A percentile compares a stretch with the other conserved stretches of the same genome.
Evolutionary conservation across 345 rosid genomes (phyloP).

Genomic region (Syzygium oleosum): DNA sequence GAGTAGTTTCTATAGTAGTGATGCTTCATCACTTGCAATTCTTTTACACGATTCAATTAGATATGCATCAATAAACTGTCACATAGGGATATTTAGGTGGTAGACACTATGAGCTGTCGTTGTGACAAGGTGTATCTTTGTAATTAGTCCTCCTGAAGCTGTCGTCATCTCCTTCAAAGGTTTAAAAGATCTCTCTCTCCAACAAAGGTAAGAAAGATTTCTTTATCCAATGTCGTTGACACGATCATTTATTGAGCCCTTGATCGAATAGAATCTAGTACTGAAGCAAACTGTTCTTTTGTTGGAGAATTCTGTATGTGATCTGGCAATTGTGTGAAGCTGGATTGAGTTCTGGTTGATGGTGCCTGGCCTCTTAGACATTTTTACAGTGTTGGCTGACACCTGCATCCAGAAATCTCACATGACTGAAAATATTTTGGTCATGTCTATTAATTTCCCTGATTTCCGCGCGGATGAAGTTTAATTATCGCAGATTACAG

Average conservation of each 20-base stretch:
- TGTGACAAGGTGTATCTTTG: background rate
- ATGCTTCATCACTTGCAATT: background rate
- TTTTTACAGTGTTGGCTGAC: background rate
- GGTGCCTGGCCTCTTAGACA: background rate
- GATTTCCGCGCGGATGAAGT: background rate
- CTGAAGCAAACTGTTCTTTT: background rate
- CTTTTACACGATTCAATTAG: background rate
- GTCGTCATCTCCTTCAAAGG: background rate
- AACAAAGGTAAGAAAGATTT: background rate
- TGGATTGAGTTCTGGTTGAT: background rate
- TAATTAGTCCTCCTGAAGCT: background rate
- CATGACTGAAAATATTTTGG: background rate
- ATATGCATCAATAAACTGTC: background rate
- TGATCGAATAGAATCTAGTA: background rate
- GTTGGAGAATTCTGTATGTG: background rate
- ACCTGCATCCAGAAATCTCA: background rate
- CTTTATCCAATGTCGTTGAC: background rate
- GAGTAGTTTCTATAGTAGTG: slow-evolving; percentile 6
- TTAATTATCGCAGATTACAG: background rate
- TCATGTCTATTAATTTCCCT: background rate
- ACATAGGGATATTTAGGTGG: background rate
- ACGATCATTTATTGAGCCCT: background rate
- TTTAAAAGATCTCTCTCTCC: background rate
- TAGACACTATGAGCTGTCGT: background rate
- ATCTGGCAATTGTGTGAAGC: background rate